phyloP scores from a whole-genome alignment of 768 basidiomycete genomes.

The Royoungia palumana region DNA sequence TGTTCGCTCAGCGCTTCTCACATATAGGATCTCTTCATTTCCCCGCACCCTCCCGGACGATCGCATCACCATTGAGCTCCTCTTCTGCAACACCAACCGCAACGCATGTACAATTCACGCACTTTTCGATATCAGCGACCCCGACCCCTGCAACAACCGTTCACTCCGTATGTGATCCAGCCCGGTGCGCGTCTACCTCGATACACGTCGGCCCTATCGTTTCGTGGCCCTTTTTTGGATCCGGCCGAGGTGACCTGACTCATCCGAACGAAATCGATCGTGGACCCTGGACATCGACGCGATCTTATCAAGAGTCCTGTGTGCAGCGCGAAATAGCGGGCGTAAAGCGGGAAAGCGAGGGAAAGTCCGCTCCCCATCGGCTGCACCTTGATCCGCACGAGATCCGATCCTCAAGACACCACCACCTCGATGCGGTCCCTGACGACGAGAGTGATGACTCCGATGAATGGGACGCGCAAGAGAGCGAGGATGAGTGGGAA shows the following conservation, averaged over 20 bases:
- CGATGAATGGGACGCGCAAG: constrained; percentile 75
- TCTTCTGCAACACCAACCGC: constrained; percentile 28
- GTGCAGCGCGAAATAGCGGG: constrained; percentile 66
- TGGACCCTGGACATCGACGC: constrained; percentile 70
- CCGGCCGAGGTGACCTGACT: constrained; percentile 67
- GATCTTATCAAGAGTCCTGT: constrained; percentile 63
- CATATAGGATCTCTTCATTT: constrained; percentile 73
- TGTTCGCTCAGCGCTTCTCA: constrained; percentile 75
- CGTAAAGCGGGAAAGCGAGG: constrained; percentile 77
- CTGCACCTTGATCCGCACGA: constrained; percentile 81
- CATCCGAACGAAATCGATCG: constrained; percentile 71
- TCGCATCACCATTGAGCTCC: constrained; percentile 20
- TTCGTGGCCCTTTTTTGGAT: constrained; percentile 90
- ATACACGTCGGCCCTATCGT: constrained; percentile 76
- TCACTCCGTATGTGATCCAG: too few species aligned
- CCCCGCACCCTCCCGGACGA: constrained; percentile 7
- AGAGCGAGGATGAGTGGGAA: constrained; percentile 74
- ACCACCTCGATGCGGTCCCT: constrained; percentile 61
- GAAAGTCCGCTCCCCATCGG: constrained; percentile 68
- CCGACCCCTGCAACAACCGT: constrained; percentile 2
- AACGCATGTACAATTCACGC: constrained; percentile 13
- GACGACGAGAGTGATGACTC: constrained; percentile 74
- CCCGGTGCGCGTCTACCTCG: constrained; percentile 17
- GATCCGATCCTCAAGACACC: constrained; percentile 67
- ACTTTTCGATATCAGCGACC: constrained; percentile 17